Evolutionary conservation across 176 grass and related monocot species (phyloP), one percentile per base, ranked within the genome.

Genomic region (Aechmea fasciata): DNA sequence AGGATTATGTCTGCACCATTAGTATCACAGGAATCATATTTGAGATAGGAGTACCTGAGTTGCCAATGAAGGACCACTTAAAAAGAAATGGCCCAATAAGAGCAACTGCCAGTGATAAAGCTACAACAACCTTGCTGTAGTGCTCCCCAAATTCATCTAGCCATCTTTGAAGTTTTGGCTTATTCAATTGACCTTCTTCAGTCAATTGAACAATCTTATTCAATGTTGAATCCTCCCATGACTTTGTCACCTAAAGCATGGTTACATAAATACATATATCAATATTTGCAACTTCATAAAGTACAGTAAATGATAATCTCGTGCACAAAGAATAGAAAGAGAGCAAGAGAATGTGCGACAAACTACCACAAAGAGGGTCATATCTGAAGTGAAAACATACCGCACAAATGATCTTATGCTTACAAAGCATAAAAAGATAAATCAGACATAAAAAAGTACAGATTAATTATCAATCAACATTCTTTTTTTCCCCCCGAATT

Each of bases 101-200:
- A 66, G 93, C 93, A 68, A 97, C 73, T 41, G 50, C 79, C 71
- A 97, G 90, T 76, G 93, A 97, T 73, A 97, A 11, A 19, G 77
- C 89, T 57, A 97, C 93, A 11, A 97, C 93, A 82, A 90, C 88
- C 77, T 65, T 87, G 82, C 93, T 85, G 74, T 97, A 97, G 50
- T 87, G 54, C 72, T 97, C 93, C 63, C 93, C 93, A 83, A 97
- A 97, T 65, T 97, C 89, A 77, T 97, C 93, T 73, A 97, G 74
- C 93, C 93, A 97, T 75, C 93, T 92, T 87, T 97, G 88, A 68
- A 97, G 63, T 51, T 89, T 97, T 74, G 93, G 93, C 71, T 97
- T 97, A 74, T 85, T 97, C 71, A 97, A 77, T 79, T 97, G 89
- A 11, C 93, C 89, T 86, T 97, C 93, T 85, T 79, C 86, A 4